Evolutionary conservation across 352 stramenopile genomes (phyloP), one percentile per base, ranked within the genome.

Genomic region (Globisporangium echinulatum): DNA sequence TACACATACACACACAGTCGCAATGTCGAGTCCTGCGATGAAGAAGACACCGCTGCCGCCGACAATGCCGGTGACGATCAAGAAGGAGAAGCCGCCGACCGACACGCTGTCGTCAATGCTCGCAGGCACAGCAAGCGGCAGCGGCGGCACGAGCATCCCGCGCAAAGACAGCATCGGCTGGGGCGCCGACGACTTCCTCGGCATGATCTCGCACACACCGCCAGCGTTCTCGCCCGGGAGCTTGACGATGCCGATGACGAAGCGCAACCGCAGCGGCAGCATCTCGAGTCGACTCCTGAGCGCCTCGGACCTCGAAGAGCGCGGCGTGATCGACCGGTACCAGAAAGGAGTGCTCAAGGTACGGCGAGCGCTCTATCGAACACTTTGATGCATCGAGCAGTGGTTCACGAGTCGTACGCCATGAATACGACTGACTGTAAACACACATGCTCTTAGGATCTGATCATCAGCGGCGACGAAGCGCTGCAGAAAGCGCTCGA

Each of bases 341-440:
- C 88, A 97, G 63, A 97, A 97, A 67, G 88, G 88, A 15, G 83
- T 96, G 38, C 67, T 97, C 3, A 97, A 97, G 77, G 81, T 90
- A 54, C 33, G 51, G 25, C 25, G 25, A 33, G 25, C 25, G 25
- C 25, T 48, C 7, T 11, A 33, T 56, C 5, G 54, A 3, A 9
- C 19, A 14, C 7, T 54, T 59, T 33, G 25, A 33, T 33, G 25
- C 25, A 33, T 33, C 25, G 25, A 33, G 25, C 25, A 33, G 25
- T 33, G 25, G 25, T 33, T 33, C 25, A 33, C 25, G 25, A 33
- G 25, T 33, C 25, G 25, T 33, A 33, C 25, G 25, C 25, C 25
- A 33, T 33, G 25, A 3, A 3, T 33, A 33, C 25, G 25, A 33
- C 25, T 33, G 25, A 33, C 2, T 33, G 25, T 33, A 33, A 33